phyloP scores from a whole-genome alignment of 1,139 yeast species.

The Candida gigantensis region DNA sequence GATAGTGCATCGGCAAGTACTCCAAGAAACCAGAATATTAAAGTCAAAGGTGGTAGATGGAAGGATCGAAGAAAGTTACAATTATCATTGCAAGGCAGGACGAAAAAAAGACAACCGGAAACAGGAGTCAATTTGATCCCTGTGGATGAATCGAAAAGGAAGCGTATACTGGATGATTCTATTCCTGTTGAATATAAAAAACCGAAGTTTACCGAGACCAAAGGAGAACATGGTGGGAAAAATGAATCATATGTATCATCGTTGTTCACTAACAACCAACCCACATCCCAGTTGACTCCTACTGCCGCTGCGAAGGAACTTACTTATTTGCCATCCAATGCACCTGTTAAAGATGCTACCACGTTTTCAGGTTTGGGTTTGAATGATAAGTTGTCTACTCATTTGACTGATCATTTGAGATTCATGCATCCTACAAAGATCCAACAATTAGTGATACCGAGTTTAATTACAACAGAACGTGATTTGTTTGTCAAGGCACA shows the following conservation, averaged over 20 bases:
- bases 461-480: slow-evolving; percentile 50
- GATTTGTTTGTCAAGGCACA: slow-evolving; percentile 91
- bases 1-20: slow-evolving; percentile 20
- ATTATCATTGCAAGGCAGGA: slow-evolving; percentile 47
- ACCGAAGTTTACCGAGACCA: slow-evolving; percentile 37
- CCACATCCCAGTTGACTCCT: slow-evolving; percentile 29
- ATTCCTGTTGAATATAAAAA: slow-evolving; percentile 18
- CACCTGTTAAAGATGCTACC: slow-evolving; percentile 71
- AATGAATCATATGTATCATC: slow-evolving; percentile 76
- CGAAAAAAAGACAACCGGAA: slow-evolving; percentile 26
- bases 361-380: slow-evolving; percentile 75
- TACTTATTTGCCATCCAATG: slow-evolving; percentile 69
- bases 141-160: slow-evolving; percentile 21
- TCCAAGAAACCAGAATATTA: slow-evolving; percentile 22
- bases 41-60: slow-evolving; percentile 75
- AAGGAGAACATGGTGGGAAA: slow-evolving; percentile 52
- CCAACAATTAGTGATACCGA: slow-evolving; percentile 82
- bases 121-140: slow-evolving; percentile 42
- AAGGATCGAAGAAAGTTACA: slow-evolving; percentile 69
- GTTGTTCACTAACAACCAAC: slow-evolving; percentile 73
- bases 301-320: slow-evolving; percentile 17
- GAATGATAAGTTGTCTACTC: slow-evolving; percentile 51
- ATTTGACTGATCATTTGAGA: slow-evolving; percentile 58
- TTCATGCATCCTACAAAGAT: slow-evolving; percentile 80
- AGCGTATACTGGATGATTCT: slow-evolving; percentile 8